Evolutionary conservation across 2,329 filamentous ascomycete species (phyloP).

Genomic region (Talaromyces islandicus): DNA sequence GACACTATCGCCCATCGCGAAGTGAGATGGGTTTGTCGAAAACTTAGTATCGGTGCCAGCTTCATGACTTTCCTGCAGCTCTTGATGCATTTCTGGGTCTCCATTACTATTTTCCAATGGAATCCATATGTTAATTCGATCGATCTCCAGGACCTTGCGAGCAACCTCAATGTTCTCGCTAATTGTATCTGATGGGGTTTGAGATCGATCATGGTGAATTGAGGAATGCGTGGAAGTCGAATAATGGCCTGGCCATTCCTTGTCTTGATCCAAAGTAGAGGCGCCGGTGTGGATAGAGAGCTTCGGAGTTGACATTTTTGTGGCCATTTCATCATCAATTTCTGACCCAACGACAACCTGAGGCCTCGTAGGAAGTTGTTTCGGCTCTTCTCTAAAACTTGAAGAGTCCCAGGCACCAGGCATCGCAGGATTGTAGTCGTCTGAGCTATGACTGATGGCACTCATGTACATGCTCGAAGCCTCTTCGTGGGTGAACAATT

Average conservation of each 20-base stretch:
- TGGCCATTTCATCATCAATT: constrained; percentile 13
- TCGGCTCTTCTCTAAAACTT: constrained; percentile 13
- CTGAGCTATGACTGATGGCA: constrained; percentile 44
- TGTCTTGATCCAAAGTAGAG: not conserved
- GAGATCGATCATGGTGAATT: constrained; percentile 2
- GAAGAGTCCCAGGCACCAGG: constrained; percentile 39
- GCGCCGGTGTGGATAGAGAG: constrained; percentile 14
- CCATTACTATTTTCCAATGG: constrained; percentile 13
- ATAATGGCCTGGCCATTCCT: not conserved
- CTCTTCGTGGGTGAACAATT: constrained; percentile 43
- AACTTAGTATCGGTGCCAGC: constrained; percentile 15
- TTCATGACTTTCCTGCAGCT: not conserved
- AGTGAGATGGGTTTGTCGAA: constrained; percentile 17
- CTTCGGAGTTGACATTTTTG: constrained; percentile 24
- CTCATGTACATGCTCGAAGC: constrained; percentile 51
- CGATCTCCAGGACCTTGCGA: constrained; percentile 30
- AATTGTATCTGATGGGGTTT: constrained; percentile 2
- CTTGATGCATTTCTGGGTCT: not conserved
- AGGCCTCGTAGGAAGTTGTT: constrained; percentile 2
- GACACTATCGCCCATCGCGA: constrained; percentile 18
- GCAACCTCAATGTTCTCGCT: constrained; percentile 22
- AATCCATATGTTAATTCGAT: constrained; percentile 31
- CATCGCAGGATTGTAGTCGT: constrained; percentile 28
- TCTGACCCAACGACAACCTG: constrained; percentile 1
- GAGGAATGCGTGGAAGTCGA: not conserved